These are phyloP conservation scores for Przewalskia tangutica DNA, from an alignment of 257 asterid genomes.

Conservation along the genomic window DNA sequence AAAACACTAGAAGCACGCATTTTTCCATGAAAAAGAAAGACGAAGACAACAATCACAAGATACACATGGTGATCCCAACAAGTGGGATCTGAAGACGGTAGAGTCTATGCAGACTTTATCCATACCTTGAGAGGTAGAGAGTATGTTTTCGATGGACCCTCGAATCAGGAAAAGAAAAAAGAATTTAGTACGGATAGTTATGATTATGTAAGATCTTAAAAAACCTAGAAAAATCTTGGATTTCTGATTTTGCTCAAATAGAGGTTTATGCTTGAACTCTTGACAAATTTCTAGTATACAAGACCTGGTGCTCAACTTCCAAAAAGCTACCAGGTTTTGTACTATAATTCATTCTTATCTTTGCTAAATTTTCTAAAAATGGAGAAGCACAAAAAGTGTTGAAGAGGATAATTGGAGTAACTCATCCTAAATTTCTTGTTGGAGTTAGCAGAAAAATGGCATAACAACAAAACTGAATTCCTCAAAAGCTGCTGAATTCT, in stretches of 20 bases:
- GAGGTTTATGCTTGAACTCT: too few relatives aligned
- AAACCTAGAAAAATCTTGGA: too few relatives aligned
- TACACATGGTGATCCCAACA: too few relatives aligned
- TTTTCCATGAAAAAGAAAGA: background rate
- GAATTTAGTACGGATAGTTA: background rate
- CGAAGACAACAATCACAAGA: too few relatives aligned
- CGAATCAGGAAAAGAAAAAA: background rate
- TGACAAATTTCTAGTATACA: too few relatives aligned
- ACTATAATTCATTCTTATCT: background rate
- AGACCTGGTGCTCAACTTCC: too few relatives aligned
- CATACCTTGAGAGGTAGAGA: too few relatives aligned
- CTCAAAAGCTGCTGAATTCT: conserved; percentile 48
- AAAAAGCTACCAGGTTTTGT: background rate
- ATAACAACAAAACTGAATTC: conserved; percentile 32
- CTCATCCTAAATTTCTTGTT: conserved; percentile 3
- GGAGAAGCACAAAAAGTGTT: background rate
- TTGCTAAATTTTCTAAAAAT: background rate
- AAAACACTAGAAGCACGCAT: background rate
- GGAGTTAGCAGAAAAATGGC: conserved; percentile 33
- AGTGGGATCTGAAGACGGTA: too few relatives aligned
- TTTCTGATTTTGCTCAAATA: too few relatives aligned
- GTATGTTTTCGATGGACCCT: too few relatives aligned
- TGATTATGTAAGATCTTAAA: background rate
- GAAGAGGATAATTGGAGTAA: too few relatives aligned
- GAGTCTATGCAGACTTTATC: too few relatives aligned